Conservation (phyloP, 192 early-diverging fungal genomes). For the Coemansia sp. region DNA sequence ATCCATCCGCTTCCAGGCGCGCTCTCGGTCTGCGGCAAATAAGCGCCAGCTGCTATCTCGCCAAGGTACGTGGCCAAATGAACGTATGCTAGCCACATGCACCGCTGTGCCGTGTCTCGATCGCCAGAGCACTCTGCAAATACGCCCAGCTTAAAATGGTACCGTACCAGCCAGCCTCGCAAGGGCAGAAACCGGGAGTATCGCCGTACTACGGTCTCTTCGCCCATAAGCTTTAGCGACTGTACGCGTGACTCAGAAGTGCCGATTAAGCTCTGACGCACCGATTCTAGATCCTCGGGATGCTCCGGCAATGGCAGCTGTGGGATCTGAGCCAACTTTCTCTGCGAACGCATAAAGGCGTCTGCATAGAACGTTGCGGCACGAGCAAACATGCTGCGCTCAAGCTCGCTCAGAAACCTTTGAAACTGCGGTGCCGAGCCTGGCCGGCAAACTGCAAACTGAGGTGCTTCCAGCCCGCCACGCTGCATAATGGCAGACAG, state of each 20-base stretch:
- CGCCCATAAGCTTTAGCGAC: background rate
- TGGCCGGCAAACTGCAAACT: slow-evolving; percentile 38
- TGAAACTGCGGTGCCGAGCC: slow-evolving; percentile 33
- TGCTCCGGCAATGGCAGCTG: slow-evolving; percentile 23
- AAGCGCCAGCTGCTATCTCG: slow-evolving; percentile 37
- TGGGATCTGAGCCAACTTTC: slow-evolving; percentile 18
- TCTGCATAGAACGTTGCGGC: slow-evolving; percentile 32
- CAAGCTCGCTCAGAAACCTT: slow-evolving; percentile 20
- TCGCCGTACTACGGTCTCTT: slow-evolving; percentile 8
- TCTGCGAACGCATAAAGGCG: slow-evolving; percentile 35
- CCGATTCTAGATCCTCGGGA: slow-evolving; percentile 5
- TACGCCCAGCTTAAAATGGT: slow-evolving; percentile 39
- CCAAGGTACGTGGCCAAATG: slow-evolving; percentile 22
- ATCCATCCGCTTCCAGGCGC: slow-evolving; percentile 27
- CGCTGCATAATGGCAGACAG: slow-evolving; percentile 14
- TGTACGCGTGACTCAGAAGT: background rate
- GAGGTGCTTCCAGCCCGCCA: slow-evolving; percentile 21
- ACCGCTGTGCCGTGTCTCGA: slow-evolving; percentile 37
- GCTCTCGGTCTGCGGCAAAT: slow-evolving; percentile 16
- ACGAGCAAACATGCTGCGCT: slow-evolving; percentile 14
- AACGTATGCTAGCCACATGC: slow-evolving; percentile 38
- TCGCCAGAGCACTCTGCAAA: slow-evolving; percentile 40
- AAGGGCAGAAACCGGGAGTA: slow-evolving; percentile 30
- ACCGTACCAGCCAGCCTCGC: slow-evolving; percentile 44
- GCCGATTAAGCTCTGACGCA: slow-evolving; percentile 5